Percentiles rank a stretch among this genome's conserved stretches.
Evolutionary conservation across 2,329 filamentous ascomycete genomes (phyloP).

Genomic region (Elsinoe perseae): DNA sequence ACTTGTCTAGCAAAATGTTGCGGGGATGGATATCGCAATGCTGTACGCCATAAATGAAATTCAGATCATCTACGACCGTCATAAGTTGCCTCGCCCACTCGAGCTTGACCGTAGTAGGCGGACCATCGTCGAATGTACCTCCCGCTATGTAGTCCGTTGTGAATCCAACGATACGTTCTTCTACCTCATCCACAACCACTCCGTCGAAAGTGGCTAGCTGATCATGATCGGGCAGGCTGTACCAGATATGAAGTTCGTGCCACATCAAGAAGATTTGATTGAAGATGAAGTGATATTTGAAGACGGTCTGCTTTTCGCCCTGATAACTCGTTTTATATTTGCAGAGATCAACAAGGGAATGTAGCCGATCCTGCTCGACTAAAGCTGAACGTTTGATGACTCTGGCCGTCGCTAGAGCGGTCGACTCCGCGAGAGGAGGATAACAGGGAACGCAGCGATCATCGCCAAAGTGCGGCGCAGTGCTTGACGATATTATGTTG

Average conservation of each 20-base stretch:
- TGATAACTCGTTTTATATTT: background rate
- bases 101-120: background rate
- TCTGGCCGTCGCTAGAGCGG: background rate
- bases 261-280: background rate
- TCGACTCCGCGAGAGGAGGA: background rate
- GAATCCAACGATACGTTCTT: background rate
- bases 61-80: background rate
- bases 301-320: background rate
- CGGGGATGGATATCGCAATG: conserved; percentile 8
- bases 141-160: background rate
- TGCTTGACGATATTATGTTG: background rate
- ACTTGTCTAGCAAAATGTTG: background rate
- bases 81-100: conserved; percentile 10
- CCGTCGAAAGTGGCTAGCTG: background rate
- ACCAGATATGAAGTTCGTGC: conserved; percentile 5
- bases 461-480: background rate
- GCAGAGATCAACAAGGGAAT: background rate
- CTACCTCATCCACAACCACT: conserved; percentile 2
- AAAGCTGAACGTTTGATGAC: background rate
- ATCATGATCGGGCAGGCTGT: background rate
- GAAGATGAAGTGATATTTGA: background rate
- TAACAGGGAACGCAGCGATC: background rate
- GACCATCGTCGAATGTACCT: background rate
- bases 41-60: background rate
- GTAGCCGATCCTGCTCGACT: background rate